Percentiles rank a stretch among this genome's conserved stretches.
Conservation (phyloP, 805 yeast genomes). For the Pichia occidentalis region DNA sequence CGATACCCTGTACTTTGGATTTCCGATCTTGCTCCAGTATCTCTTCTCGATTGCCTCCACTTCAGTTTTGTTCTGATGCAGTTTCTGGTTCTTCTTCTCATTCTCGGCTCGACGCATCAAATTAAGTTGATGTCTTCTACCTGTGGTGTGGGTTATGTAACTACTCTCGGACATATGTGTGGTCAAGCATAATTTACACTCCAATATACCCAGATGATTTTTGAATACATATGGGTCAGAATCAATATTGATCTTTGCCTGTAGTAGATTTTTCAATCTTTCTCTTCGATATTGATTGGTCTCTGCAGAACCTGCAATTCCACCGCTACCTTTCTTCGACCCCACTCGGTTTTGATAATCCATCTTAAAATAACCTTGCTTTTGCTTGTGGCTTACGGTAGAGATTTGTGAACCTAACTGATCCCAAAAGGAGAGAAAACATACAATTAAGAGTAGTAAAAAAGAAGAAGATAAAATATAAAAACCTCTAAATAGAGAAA, state of each 20-base stretch:
- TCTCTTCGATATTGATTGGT: conserved; percentile 62
- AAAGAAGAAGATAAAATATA: neutral
- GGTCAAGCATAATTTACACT: conserved; percentile 80
- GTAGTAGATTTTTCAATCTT: conserved; percentile 58
- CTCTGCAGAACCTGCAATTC: conserved; percentile 70
- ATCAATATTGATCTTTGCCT: conserved; percentile 43
- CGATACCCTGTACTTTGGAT: conserved; percentile 62
- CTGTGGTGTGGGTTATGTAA: conserved; percentile 77
- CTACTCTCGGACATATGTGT: conserved; percentile 75
- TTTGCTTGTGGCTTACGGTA: too few relatives aligned
- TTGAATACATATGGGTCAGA: conserved; percentile 79
- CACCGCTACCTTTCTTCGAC: conserved; percentile 87
- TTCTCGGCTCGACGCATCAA: conserved; percentile 53
- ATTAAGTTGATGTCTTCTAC: conserved; percentile 73
- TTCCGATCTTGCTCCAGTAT: conserved; percentile 55
- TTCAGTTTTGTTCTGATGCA: conserved; percentile 11
- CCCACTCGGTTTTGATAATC: conserved; percentile 88
- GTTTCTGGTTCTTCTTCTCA: conserved; percentile 23
- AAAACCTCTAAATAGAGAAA: too few relatives aligned
- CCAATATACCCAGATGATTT: conserved; percentile 78
- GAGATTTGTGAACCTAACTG: too few relatives aligned
- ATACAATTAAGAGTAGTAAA: neutral
- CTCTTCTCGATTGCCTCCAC: conserved; percentile 29
- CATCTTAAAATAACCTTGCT: conserved; percentile 38
- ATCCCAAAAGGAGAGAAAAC: neutral